Base-by-base conservation (phyloP, 2,329 filamentous ascomycete species). In the Aspergillus aculeatinus region DNA sequence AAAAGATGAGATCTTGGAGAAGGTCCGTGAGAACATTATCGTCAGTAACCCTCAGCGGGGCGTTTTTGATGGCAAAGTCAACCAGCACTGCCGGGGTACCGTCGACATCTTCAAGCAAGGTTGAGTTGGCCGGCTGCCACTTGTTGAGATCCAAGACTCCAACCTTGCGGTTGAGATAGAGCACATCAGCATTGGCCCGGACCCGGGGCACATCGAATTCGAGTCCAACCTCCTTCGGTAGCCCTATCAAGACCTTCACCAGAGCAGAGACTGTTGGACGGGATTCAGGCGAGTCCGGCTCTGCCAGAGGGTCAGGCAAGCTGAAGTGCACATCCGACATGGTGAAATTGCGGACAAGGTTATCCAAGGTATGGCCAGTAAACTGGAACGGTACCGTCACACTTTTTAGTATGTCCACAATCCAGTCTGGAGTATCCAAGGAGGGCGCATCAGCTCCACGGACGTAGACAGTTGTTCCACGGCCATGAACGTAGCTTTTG, bases 201-300 rank as follows among this genome's bases (percentile, higher is more conserved):
- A 99, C 86, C 60, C 83, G 84, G 42, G 87, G 87, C 48, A 98
- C 91, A 62, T 90, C 87, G 55, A 99, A 79, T 54, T 88, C 85
- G 65, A 98, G 89, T 70, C 96, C 92, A 82, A 98, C 89, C 72
- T 96, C 90, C 48, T 90, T 83, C 0, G 95, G 95, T 35, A 98
- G 75, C 11, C 82, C 86, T 27, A 96, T 89, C 19, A 93, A 81
- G 11, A 93, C 93, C 61, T 90, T 82, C 50, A 97, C 89, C 21
- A 89, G 88, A 3, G 93, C 93, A 31, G 92, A 96, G 16, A 99
- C 87, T 57, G 85, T 87, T 10, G 93, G 92, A 57, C 89, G 85
- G 4, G 89, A 82, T 54, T 88, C 86, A 0, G 91, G 90, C 11
- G 88, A 86, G 59, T 84, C 85, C 0, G 91, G 90, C 19, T 92